phyloP scores from a whole-genome alignment of 139 green algal genomes.

The Chlamydomonas schloesseri region DNA sequence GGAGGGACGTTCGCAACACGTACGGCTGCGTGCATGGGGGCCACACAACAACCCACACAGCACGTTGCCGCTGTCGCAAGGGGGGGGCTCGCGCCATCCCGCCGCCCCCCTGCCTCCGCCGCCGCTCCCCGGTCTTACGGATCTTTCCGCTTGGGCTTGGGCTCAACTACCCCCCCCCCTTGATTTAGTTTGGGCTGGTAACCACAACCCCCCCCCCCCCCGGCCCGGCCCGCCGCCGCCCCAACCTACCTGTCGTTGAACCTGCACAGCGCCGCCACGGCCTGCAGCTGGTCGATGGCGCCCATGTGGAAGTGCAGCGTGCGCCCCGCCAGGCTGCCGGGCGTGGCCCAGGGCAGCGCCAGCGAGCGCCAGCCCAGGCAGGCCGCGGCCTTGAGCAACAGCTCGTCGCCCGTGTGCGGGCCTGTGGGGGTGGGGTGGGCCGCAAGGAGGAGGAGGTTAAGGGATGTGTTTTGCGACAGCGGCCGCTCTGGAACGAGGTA shows the following conservation, averaged over 20 bases:
- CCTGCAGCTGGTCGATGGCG: conserved; percentile 38
- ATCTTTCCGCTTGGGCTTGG: no score
- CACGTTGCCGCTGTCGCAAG: no score
- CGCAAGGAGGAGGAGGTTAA: not conserved
- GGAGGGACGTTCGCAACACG: no score
- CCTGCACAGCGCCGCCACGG: not conserved
- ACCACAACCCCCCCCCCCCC: no score
- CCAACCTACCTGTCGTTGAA: not conserved
- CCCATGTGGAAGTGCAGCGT: conserved; percentile 39
- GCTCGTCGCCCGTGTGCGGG: conserved; percentile 30
- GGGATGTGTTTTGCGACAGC: not conserved
- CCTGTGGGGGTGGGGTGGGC: not conserved
- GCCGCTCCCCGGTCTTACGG: no score
- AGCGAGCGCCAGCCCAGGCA: conserved; percentile 22
- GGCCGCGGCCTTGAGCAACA: not conserved
- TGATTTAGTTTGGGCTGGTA: no score
- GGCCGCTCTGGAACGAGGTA: no score
- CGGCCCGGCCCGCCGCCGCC: not conserved
- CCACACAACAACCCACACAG: no score
- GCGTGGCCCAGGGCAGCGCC: conserved; percentile 14
- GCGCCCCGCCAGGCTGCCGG: not conserved
- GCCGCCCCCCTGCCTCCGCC: not conserved
- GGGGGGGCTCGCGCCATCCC: no score
- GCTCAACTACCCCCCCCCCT: no score
- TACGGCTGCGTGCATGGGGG: no score